Base-by-base conservation (phyloP, 2,329 filamentous ascomycete genomes). In the Pyricularia sp. region DNA sequence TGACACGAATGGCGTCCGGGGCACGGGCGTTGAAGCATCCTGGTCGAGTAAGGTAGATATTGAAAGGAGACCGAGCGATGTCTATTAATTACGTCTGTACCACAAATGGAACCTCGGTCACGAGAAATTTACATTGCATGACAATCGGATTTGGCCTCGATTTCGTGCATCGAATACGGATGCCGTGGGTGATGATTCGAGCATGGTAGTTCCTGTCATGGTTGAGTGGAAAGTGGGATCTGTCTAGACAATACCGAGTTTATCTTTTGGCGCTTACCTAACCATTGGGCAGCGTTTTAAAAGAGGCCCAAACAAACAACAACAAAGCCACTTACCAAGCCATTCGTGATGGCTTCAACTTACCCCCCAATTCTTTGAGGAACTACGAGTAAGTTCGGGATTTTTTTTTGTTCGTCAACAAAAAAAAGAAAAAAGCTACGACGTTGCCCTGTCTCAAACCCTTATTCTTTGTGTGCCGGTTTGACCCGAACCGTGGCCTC, bases 1-100 rank as follows among this genome's bases (percentile, higher is more conserved):
- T 61, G 58, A 61, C 58, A 61, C 58, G 25, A 61, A 61, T 61
- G 58, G 58, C 58, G 58, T 61, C 58, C 58, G 58, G 58, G 58
- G 58, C 58, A 61, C 58, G 58, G 58, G n/a, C 58, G n/a, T 25
- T 26, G 7, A 12, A 36, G 5, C 7, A 17, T 23, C 23, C 23
- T 59, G 55, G 23, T 23, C 25, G 55, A 59, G 20, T 59, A n/a
- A n/a, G n/a, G n/a, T n/a, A n/a, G n/a, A n/a, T n/a, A 25, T 10
- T n/a, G 4, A 61, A 25, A 25, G 6, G 14, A 12, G 6, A 3
- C 12, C 14, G 33, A 23, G 58, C 12, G 58, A 61, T 23, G 58
- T 6, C 33, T 36, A 36, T 36, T 36, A 36, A 36, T 36, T 36
- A 61, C 25, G 58, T 12, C 20, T 58, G 10, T 26, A 26, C 58